Percentiles rank a stretch among this genome's conserved stretches.
phyloP scores from a whole-genome alignment of 345 rosid genomes.

The Limnanthes douglasii region DNA sequence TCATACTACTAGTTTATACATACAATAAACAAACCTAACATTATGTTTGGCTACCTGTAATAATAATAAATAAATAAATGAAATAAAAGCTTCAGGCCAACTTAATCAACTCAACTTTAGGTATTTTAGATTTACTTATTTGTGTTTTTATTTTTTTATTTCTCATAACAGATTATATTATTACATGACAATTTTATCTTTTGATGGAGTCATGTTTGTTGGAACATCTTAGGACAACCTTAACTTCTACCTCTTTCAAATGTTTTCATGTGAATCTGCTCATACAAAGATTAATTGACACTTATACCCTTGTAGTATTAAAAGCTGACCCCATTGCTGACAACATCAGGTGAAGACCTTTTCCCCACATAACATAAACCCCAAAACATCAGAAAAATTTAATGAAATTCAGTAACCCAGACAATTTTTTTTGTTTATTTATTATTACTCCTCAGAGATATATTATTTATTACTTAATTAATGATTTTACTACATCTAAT shows the following conservation, averaged over 20 bases:
- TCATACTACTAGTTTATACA: background rate
- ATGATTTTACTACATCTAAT: background rate
- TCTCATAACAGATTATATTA: conserved; percentile 10
- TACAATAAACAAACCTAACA: background rate
- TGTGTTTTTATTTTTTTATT: too few relatives aligned
- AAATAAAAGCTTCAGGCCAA: background rate
- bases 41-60: background rate
- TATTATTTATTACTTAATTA: background rate
- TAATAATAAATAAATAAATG: background rate
- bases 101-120: conserved; percentile 7
- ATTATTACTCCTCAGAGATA: background rate
- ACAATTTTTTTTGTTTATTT: too few relatives aligned
- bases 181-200: conserved; percentile 7
- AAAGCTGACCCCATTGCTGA: background rate
- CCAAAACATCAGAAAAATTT: background rate
- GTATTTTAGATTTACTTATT: too few relatives aligned
- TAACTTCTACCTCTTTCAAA: conserved; percentile 17
- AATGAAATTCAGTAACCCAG: background rate
- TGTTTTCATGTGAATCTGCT: conserved; percentile 8
- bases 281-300: background rate
- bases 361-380: conserved; percentile 1
- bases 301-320: background rate
- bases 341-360: background rate
- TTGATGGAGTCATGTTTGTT: conserved; percentile 13
- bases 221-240: conserved; percentile 35